Evolutionary conservation across 1,284 basidiomycete species (phyloP).

Genomic region (Cutaneotrichosporon sp.): DNA sequence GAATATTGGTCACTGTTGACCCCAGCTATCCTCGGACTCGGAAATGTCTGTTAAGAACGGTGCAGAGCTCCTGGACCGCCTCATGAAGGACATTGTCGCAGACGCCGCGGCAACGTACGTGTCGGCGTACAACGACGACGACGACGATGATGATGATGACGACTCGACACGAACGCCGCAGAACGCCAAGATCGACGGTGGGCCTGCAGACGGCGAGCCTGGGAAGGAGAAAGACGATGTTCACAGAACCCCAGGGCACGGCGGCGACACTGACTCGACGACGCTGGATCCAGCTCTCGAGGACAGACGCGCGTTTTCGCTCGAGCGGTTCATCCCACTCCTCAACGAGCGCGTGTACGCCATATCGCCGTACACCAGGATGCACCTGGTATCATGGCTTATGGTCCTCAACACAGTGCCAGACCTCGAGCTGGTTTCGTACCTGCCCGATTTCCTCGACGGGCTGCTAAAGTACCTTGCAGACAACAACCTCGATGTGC

Average conservation of each 20-base stretch:
- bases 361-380: slow-evolving; percentile 89
- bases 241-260: neutral
- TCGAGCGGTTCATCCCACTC: slow-evolving; percentile 90
- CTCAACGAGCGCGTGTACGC: slow-evolving; percentile 91
- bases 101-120: slow-evolving; percentile 95
- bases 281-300: slow-evolving; percentile 13
- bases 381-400: slow-evolving; percentile 95
- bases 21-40: slow-evolving; percentile 87
- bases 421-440: slow-evolving; percentile 88
- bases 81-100: slow-evolving; percentile 95
- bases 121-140: slow-evolving; percentile 63
- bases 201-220: neutral
- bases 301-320: slow-evolving; percentile 67
- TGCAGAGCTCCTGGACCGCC: slow-evolving; percentile 92
- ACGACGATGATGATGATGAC: slow-evolving; percentile 50
- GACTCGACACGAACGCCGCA: slow-evolving; percentile 28
- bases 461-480: slow-evolving; percentile 90
- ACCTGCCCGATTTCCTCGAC: slow-evolving; percentile 90
- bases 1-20: neutral
- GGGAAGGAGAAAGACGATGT: too few species aligned
- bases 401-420: slow-evolving; percentile 93
- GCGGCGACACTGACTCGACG: slow-evolving; percentile 9
- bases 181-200: neutral
- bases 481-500: slow-evolving; percentile 90
- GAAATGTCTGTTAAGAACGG: slow-evolving; percentile 98